These are phyloP conservation scores for Talaromyces albobiverticillius DNA, from an alignment of 2,329 filamentous ascomycete genomes.

Conservation along the genomic window DNA sequence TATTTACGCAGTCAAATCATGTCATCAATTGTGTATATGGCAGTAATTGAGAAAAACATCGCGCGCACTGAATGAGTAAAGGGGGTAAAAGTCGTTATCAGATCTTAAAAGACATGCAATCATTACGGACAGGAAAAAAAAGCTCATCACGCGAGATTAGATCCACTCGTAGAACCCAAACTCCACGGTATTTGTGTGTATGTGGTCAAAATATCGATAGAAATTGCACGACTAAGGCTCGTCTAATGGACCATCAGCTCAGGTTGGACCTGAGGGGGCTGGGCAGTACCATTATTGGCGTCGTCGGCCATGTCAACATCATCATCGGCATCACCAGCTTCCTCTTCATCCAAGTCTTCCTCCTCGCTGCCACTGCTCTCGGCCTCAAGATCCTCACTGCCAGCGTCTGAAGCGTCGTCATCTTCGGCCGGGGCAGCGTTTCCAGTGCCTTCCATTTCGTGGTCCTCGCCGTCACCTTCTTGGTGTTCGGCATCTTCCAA, in stretches of 20 bases:
- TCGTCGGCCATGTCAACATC: conserved; percentile 60
- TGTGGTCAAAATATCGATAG: conserved; percentile 10
- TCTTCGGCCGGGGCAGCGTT: conserved; percentile 43
- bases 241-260: conserved; percentile 49
- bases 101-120: conserved; percentile 14
- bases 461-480: conserved; percentile 61
- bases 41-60: background rate
- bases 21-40: background rate
- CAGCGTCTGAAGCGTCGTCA: conserved; percentile 69
- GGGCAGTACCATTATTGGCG: conserved; percentile 31
- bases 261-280: conserved; percentile 32
- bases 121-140: conserved; percentile 5
- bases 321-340: conserved; percentile 54
- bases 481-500: conserved; percentile 48
- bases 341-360: conserved; percentile 64
- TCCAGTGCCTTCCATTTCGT: conserved; percentile 72
- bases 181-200: conserved; percentile 13
- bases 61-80: background rate
- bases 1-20: too few species aligned
- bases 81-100: conserved; percentile 8
- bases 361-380: conserved; percentile 72
- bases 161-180: conserved; percentile 5
- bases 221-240: background rate
- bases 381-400: conserved; percentile 74
- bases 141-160: background rate